Base-by-base conservation (phyloP, 345 rosid genomes). In the Salix caprea region DNA sequence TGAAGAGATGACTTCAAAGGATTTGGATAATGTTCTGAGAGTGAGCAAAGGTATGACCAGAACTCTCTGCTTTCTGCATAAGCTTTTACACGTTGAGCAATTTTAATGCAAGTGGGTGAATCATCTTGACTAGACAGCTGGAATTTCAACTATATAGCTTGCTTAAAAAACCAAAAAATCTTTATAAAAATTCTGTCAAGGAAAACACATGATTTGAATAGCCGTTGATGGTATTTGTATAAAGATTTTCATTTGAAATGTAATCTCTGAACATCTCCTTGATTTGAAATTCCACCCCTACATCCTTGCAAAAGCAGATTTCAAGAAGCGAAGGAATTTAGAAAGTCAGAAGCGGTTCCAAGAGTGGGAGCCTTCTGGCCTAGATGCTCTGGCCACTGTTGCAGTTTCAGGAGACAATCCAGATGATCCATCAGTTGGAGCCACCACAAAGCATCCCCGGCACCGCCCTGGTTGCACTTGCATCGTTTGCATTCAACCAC, bases 401-500 rank as follows among this genome's bases (percentile, higher is more conserved):
- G 97, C 98, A 11, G 90, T 85, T 67, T 74, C 91, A 26, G 97
- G 96, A 75, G 97, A 88, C 70, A 77, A 74, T 67, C 65, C 85
- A n/a, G 90, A 88, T 0, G 89, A 88, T 78, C 74, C 89, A 54
- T 91, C 90, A 70, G 80, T 83, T 64, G 94, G 92, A 61, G 91
- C 91, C 18, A 96, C 98, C 6, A 96, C 99, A 34, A 94, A 86
- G 81, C 99, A 96, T 85, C 99, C 99, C 13, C 86, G 99, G 75
- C 99, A 96, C 82, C 82, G 97, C 16, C 88, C 92, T 44, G 99
- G 99, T 58, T 96, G 98, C 85, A 69, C 90, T 67, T 96, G 99
- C 87, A 96, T 96, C 14, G 97, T 94, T 12, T 96, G 99, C 87
- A 96, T 94, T 84, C 99, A 96, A 79, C 98, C 98, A 19, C 99